Conservation (phyloP, 2,329 filamentous ascomycete species). For the Raffaelea arxii region DNA sequence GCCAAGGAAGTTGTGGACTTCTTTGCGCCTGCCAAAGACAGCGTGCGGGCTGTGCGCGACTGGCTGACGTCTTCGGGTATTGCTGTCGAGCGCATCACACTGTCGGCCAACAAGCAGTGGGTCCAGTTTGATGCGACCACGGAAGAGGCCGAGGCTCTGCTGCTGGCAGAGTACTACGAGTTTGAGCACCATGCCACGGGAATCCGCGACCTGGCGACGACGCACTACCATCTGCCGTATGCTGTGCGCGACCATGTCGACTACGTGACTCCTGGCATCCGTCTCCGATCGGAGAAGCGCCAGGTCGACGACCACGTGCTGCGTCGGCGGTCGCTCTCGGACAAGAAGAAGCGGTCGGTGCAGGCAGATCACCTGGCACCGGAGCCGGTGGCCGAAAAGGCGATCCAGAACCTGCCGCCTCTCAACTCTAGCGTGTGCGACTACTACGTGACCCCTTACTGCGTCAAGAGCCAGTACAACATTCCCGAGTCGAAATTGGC, state of each 20-base stretch:
- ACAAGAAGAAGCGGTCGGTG: neutral
- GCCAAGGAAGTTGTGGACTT: conserved; percentile 25
- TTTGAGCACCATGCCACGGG: conserved; percentile 14
- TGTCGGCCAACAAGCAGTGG: conserved; percentile 17
- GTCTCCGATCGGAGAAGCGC: conserved; percentile 22
- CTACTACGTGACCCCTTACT: conserved; percentile 12
- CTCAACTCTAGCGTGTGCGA: conserved; percentile 13
- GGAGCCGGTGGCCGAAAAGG: conserved; percentile 1
- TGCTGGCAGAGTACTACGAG: conserved; percentile 17
- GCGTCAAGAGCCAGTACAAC: conserved; percentile 14
- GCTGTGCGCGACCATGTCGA: conserved; percentile 39
- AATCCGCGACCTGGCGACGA: conserved; percentile 13
- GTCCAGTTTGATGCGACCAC: conserved; percentile 17
- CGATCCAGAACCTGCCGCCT: conserved; percentile 3
- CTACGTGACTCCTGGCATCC: conserved; percentile 47
- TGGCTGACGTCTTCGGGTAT: conserved; percentile 26
- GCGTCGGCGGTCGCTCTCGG: neutral
- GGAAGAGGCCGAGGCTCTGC: conserved; percentile 16
- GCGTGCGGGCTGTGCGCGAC: conserved; percentile 20
- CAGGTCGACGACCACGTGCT: neutral
- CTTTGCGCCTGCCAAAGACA: conserved; percentile 24
- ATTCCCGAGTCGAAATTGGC: conserved; percentile 14
- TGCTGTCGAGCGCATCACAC: conserved; percentile 10
- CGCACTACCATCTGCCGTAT: conserved; percentile 33
- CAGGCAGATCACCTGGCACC: conserved; percentile 3